Conservation (phyloP, 73 alveolate species). For the Symbiodinium pilosum region DNA sequence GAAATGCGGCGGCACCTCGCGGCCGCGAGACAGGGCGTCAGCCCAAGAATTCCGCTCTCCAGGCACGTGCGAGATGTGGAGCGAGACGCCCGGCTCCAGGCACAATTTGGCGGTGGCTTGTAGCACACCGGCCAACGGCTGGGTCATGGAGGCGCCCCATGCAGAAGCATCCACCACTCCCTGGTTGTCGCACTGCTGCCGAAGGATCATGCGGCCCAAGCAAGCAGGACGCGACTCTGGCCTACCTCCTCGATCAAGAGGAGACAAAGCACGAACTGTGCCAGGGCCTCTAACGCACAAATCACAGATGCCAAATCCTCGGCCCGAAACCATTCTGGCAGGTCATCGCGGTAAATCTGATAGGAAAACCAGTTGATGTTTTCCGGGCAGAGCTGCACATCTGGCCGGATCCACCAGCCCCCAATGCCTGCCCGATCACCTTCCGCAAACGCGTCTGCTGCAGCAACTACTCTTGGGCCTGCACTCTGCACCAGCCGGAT, state of each 20-base stretch:
- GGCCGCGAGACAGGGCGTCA: constrained; percentile 35
- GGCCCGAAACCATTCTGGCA: constrained; percentile 19
- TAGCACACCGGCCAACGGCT: not conserved
- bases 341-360: not conserved
- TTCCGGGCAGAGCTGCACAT: not conserved
- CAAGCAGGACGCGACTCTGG: not conserved
- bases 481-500: not conserved
- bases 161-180: constrained; percentile 17
- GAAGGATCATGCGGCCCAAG: not conserved
- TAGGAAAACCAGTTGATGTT: not conserved
- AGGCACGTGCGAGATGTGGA: not conserved
- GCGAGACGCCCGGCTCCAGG: not conserved
- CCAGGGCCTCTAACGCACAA: constrained; percentile 19
- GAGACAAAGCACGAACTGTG: not conserved
- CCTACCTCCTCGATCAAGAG: not conserved
- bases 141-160: not conserved
- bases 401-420: constrained; percentile 23
- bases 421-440: not conserved
- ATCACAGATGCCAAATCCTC: not conserved
- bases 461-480: constrained; percentile 30
- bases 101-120: not conserved
- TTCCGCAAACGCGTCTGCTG: constrained; percentile 50
- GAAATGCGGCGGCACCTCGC: not conserved
- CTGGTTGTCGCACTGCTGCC: constrained; percentile 19
- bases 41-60: constrained; percentile 27